Base-by-base conservation (phyloP, 306 rosid species). In the Vachellia pachyceras region DNA sequence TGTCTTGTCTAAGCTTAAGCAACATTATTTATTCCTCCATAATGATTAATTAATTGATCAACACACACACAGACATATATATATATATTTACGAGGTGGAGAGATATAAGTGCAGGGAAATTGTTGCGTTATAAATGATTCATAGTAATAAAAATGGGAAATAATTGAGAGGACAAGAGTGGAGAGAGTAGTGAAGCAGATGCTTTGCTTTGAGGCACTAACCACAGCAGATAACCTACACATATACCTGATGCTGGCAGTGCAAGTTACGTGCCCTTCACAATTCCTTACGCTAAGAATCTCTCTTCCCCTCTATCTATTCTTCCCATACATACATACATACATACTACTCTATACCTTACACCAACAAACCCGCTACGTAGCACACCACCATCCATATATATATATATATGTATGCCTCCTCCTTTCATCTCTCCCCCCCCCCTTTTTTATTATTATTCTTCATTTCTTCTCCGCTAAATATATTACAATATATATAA, bases 271-370 rank as follows among this genome's bases (percentile, higher is more conserved):
- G 91, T 88, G 91, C 90, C 88, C 86, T 80, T 80, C 88, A 82
- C 88, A 89, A 80, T 50, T 86, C 89, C 82, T 88, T 79, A 92
- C 97, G 92, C 94, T 82, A 91, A 89, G 95, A 90, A 90, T 92
- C 88, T 85, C 84, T 81, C 87, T 77, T 71, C 17, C 10, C 49
- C 57, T 35, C 42, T 52, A 10, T 37, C 75, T 75, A 61, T 70
- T 50, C 58, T 17, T 18, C 23, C 17, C 41, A 37, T 37, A 50
- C 65, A 0, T 29, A 29, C 55, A 42, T 80, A n/a, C n/a, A n/a
- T n/a, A n/a, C n/a, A n/a, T n/a, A n/a, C n/a, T n/a, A 77, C 63
- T 84, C 83, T 78, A 81, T 85, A 85, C 87, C 84, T 73, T 86
- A 82, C 83, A 82, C 82, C 85, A 80, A 78, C 70, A 73, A 85